Evolutionary conservation across 352 stramenopile species (phyloP), one percentile per base, ranked within the genome.

Genomic region (Saprolegnia parasitica): DNA sequence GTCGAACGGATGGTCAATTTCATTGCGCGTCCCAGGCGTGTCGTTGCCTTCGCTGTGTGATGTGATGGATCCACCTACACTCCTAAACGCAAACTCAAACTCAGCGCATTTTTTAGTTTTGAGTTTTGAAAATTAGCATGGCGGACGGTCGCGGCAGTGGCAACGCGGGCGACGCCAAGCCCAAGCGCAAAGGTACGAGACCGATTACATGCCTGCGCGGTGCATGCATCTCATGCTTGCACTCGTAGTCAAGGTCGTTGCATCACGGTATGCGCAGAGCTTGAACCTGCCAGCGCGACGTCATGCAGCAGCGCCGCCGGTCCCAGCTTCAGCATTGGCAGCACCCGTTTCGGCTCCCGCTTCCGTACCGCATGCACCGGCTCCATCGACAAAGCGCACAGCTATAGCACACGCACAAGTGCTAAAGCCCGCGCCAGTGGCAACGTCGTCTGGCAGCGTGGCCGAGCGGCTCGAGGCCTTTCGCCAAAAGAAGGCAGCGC

Each of bases 181-280:
- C 52, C 52, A 60, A 60, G 52, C 24, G 52, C 24, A 60, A 60
- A 60, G 52, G 52, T 60, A n/a, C 11, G 42, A 24, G 11, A 16
- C 20, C 35, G 24, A 24, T 60, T 3, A 11, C n/a, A 29, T 35
- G 29, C 29, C 5, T 6, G 5, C 29, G 29, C 29, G 5, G 42
- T n/a, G 11, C 42, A 8, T 10, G 20, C 16, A 8, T 26, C 52
- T 60, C 13, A 60, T 9, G 3, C 24, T n/a, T 60, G 4, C 35
- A 11, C 16, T 42, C 35, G 1, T 9, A 60, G 52, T 60, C 13
- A 60, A 60, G 35, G 52, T 60, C 24, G 52, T 60, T 15, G 52
- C 52, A 8, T 60, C 52, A 20, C 52, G 52, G 24, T 60, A 60
- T 24, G 52, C 52, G 35, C 52, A 60, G 20, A 60, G n/a, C 52